Evolutionary conservation across 2,329 filamentous ascomycete species (phyloP), one percentile per base, ranked within the genome.

Genomic region (Fusarium sp.): DNA sequence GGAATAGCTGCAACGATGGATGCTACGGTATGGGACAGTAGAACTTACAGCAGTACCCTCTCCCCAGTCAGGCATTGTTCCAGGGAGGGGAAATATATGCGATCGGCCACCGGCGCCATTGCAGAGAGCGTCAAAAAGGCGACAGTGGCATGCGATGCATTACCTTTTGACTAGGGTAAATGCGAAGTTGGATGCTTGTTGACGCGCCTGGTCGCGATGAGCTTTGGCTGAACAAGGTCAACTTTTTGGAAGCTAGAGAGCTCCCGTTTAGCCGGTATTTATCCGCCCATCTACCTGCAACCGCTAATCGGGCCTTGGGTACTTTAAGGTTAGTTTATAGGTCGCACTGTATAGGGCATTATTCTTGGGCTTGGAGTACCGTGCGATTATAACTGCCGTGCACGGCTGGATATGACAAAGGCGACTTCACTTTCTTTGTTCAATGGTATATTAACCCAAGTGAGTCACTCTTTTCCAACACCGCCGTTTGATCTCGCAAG

Each of bases 21-120:
- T 50, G 26, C 16, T 28, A 10, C 31, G 8, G n/a, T 33, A 51
- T 28, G 41, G 41, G 12, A n/a, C 18, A 38, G 49, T 26, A 37
- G 28, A 69, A 85, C 90, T 78, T 86, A 97, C 92, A 97, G 86
- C 75, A 97, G 85, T 77, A 91, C 86, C 75, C 88, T 87, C 79
- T 95, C 90, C 81, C 93, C 92, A 74, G 88, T 90, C 76, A 98
- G 86, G 82, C 93, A 97, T 78, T 92, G 89, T 80, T 93, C 91
- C 80, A 97, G 85, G 77, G 93, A 89, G 77, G 94, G 93, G 76
- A 97, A 92, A 82, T 94, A 96, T 78, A 87, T 84, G 77, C 84
- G 83, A 82, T 91, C 90, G 76, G 88, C 86, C 77, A 88, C 83
- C 80, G 89, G 86, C 83, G 89, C 91, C 91, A 93, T 94, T 83